Percentiles rank a stretch among this genome's conserved stretches.
Conservation (phyloP, 2,329 filamentous ascomycete species). For the Hypoxylon rubiginosum region DNA sequence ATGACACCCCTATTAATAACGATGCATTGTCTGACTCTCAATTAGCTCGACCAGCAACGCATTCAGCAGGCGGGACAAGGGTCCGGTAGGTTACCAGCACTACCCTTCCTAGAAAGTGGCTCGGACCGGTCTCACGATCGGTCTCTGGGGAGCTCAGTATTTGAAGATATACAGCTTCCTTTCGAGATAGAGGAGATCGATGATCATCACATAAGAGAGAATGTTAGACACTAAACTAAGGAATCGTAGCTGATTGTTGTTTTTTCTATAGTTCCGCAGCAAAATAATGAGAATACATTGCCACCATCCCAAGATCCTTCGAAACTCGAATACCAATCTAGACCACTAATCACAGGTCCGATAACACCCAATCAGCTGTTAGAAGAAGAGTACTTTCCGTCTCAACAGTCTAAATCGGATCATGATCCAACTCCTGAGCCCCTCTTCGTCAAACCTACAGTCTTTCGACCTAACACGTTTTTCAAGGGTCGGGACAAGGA, state of each 20-base stretch:
- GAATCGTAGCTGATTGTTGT: conserved; percentile 51
- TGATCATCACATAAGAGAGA: conserved; percentile 38
- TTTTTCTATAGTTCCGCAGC: conserved; percentile 50
- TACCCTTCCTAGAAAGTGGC: conserved; percentile 43
- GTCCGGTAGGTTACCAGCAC: conserved; percentile 50
- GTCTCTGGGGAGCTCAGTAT: conserved; percentile 42
- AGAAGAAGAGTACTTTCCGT: conserved; percentile 48
- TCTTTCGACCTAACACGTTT: conserved; percentile 70
- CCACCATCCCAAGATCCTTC: conserved; percentile 45
- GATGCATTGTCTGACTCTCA: conserved; percentile 30
- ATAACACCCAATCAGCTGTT: conserved; percentile 42
- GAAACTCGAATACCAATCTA: conserved; percentile 47
- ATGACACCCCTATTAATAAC: background rate
- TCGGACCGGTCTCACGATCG: conserved; percentile 41
- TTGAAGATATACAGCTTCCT: conserved; percentile 47
- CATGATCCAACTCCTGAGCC: conserved; percentile 44
- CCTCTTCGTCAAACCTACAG: conserved; percentile 62
- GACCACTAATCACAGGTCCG: conserved; percentile 48
- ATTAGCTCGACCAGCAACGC: conserved; percentile 50
- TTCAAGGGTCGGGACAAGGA: conserved; percentile 72
- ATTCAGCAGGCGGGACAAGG: conserved; percentile 45
- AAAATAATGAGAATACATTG: conserved; percentile 53
- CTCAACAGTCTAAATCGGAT: conserved; percentile 49
- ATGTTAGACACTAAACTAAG: conserved; percentile 34
- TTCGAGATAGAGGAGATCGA: conserved; percentile 54